A percentile compares a stretch with the other conserved stretches of the same genome.
Evolutionary conservation across 1,284 basidiomycete species (phyloP).

Genomic region (Ganoderma multipileum): DNA sequence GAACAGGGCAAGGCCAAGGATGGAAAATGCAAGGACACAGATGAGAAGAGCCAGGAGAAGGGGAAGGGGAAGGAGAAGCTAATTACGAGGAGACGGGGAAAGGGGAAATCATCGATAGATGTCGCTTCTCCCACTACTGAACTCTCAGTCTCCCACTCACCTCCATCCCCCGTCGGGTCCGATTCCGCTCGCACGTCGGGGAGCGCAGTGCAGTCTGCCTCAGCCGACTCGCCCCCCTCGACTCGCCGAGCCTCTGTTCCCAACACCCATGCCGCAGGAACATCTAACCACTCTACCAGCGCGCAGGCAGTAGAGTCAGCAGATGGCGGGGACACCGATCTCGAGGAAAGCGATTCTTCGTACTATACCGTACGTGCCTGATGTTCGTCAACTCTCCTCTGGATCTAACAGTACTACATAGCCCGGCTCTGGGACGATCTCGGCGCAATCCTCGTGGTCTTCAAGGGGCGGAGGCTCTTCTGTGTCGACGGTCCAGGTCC

Average conservation of each 20-base stretch:
- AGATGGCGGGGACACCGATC: conserved; percentile 3
- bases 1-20: not conserved
- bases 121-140: not conserved
- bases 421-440: conserved; percentile 4
- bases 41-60: not conserved
- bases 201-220: not conserved
- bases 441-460: conserved; percentile 12
- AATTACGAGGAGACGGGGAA: not conserved
- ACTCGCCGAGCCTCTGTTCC: not conserved
- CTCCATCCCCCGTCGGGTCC: not conserved
- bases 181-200: no score
- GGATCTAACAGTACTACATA: not conserved
- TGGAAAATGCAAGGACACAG: not conserved
- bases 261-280: not conserved
- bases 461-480: conserved; percentile 12
- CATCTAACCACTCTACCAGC: not conserved
- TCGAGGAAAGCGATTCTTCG: conserved; percentile 7
- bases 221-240: not conserved
- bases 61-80: not conserved
- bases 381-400: no score
- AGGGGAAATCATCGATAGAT: not conserved
- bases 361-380: conserved; percentile 15
- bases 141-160: not conserved
- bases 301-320: not conserved
- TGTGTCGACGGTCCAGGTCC: not conserved